Conservation (phyloP, 2,329 filamentous ascomycete species). For the Scedosporium aurantiacum region DNA sequence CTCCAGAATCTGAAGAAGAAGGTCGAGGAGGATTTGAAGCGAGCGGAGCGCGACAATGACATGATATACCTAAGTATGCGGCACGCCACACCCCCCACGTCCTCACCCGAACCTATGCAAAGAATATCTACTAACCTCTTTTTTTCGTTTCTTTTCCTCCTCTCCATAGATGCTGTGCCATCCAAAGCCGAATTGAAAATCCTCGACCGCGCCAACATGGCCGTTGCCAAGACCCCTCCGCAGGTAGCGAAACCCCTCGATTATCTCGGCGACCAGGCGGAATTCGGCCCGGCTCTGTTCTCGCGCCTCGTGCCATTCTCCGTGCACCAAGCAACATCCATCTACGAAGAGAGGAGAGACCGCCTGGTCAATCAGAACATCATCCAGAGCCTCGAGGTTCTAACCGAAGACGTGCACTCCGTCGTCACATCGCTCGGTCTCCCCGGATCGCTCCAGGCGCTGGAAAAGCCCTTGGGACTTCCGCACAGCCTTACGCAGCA, state of each 20-base stretch:
- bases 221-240: conserved; percentile 63
- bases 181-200: conserved; percentile 79
- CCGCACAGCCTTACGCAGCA: conserved; percentile 79
- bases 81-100: conserved; percentile 4
- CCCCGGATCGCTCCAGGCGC: conserved; percentile 81
- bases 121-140: rapidly evolving
- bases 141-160: too few species aligned
- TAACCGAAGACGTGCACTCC: conserved; percentile 72
- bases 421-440: conserved; percentile 73
- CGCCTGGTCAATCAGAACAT: conserved; percentile 83
- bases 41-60: conserved; percentile 93
- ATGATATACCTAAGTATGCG: conserved; percentile 72
- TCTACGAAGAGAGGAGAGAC: conserved; percentile 86
- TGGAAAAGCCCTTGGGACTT: conserved; percentile 87
- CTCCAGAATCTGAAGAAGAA: conserved; percentile 71
- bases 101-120: too few species aligned
- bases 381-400: conserved; percentile 68
- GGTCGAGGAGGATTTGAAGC: conserved; percentile 77
- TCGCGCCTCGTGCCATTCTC: conserved; percentile 89
- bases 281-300: conserved; percentile 79
- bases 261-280: conserved; percentile 66
- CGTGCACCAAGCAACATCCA: conserved; percentile 87
- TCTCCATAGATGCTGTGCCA: conserved; percentile 56
- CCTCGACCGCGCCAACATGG: conserved; percentile 84
- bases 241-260: conserved; percentile 74